Base-by-base conservation (phyloP, 371 early-diverging fungal species). In the Apophysomyces trapeziformis region DNA sequence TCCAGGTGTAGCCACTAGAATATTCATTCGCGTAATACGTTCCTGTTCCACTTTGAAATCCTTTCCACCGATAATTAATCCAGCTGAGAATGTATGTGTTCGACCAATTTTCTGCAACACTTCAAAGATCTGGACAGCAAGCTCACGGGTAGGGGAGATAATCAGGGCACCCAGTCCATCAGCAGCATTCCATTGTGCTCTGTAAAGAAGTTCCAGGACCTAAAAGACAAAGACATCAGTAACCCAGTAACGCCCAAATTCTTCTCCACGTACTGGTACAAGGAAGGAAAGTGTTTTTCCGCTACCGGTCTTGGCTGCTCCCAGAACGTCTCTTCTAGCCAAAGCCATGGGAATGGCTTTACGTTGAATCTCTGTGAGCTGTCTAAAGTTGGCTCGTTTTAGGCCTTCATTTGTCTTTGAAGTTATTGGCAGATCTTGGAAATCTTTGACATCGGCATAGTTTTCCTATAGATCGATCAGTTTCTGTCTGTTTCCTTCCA, bases 231-330 rank as follows among this genome's bases (percentile, higher is more conserved):
- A 68, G 2, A 18, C 36, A 58, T 39, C 50, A 32, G 36, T 38
- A 38, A 38, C 43, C n/a, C 44, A 66, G 8, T 6, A 67, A 38
- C 32, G 62, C 45, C 13, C 14, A 18, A 65, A 6, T 9, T 11
- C 21, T 2, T 7, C 37, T 18, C 26, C 3, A 69, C 85, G 69
- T 88, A 96, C 93, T 56, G 98, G 99, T 43, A 99, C 83, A n/a
- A 99, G 72, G 77, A 99, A 99, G 4, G 97, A 94, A 26, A 99
- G 82, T 0, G 99, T 99, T 77, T 99, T 99, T 45, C 99, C 99
- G 39, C 96, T 95, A n/a, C 99, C 99, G 0, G 99, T 99, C 68
- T 97, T 96, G 21, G 99, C 99, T 1, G 99, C 98, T 36, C 99
- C 99, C 38, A 99, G 86, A 12, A 99, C 89, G 80, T 98, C 99